phyloP scores from a whole-genome alignment of 169 alveolate genomes.

The Theileria sp. region DNA sequence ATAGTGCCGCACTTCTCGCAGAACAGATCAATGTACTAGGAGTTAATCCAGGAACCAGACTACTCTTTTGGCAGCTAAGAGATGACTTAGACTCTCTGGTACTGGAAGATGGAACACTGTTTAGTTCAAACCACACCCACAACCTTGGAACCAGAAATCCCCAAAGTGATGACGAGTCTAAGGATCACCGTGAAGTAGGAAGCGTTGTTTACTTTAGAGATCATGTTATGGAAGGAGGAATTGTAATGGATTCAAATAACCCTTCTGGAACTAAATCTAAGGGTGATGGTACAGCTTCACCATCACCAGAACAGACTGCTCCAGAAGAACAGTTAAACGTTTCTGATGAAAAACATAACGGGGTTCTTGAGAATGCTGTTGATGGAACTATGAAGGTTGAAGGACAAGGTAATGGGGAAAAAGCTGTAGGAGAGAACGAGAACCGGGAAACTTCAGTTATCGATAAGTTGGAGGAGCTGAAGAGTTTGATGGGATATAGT shows the following conservation, averaged over 20 bases:
- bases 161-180: neutral
- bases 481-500: slow-evolving; percentile 18
- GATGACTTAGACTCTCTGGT: slow-evolving; percentile 80
- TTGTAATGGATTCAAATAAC: neutral
- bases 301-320: neutral
- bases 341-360: slow-evolving; percentile 2
- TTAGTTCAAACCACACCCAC: slow-evolving; percentile 55
- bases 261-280: neutral
- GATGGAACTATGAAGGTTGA: slow-evolving; percentile 36
- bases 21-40: slow-evolving; percentile 85
- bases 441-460: slow-evolving; percentile 15
- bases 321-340: neutral
- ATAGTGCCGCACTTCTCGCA: slow-evolving; percentile 83
- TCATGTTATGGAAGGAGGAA: neutral
- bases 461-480: slow-evolving; percentile 13
- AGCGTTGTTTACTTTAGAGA: neutral
- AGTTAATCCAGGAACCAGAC: slow-evolving; percentile 81
- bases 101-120: slow-evolving; percentile 71
- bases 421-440: slow-evolving; percentile 3
- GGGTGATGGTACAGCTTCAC: neutral
- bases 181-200: slow-evolving; percentile 27
- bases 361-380: slow-evolving; percentile 17
- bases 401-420: slow-evolving; percentile 15
- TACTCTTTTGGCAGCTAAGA: slow-evolving; percentile 83
- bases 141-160: slow-evolving; percentile 19